Percentiles rank a stretch among this genome's conserved stretches.
Evolutionary conservation across 2,329 filamentous ascomycete species (phyloP).

Genomic region (Xylogone sp.): DNA sequence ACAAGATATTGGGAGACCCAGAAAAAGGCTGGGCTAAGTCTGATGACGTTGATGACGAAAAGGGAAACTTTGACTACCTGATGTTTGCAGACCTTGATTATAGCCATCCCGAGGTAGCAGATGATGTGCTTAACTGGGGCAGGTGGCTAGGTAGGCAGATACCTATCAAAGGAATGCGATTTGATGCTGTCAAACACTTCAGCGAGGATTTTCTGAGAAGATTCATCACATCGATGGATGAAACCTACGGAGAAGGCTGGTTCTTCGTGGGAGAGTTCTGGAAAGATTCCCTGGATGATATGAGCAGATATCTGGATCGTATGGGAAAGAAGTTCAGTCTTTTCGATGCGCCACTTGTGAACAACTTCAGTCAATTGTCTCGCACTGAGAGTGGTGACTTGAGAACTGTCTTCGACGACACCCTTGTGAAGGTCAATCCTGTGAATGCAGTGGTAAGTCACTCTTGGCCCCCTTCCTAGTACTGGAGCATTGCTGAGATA

Average conservation of each 20-base stretch:
- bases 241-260: constrained; percentile 46
- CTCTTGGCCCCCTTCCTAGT: neutral
- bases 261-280: constrained; percentile 71
- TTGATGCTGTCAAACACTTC: constrained; percentile 73
- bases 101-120: constrained; percentile 55
- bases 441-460: constrained; percentile 51
- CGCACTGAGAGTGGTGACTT: constrained; percentile 55
- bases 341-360: constrained; percentile 66
- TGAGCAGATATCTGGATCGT: constrained; percentile 52
- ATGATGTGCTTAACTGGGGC: constrained; percentile 64
- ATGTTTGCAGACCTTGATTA: constrained; percentile 73
- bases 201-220: constrained; percentile 61
- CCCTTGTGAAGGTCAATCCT: constrained; percentile 51
- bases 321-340: constrained; percentile 57
- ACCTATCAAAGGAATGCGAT: constrained; percentile 60
- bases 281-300: constrained; percentile 52
- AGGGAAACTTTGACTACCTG: constrained; percentile 67
- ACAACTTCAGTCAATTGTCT: constrained; percentile 61
- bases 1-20: constrained; percentile 56
- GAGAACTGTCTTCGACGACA: constrained; percentile 57
- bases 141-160: constrained; percentile 61
- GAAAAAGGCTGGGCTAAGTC: constrained; percentile 61
- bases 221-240: constrained; percentile 57
- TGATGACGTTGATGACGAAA: constrained; percentile 53
- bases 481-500: too few species aligned